phyloP scores from a whole-genome alignment of 495 filamentous ascomycete species.

The Tetracladium marchalianum region DNA sequence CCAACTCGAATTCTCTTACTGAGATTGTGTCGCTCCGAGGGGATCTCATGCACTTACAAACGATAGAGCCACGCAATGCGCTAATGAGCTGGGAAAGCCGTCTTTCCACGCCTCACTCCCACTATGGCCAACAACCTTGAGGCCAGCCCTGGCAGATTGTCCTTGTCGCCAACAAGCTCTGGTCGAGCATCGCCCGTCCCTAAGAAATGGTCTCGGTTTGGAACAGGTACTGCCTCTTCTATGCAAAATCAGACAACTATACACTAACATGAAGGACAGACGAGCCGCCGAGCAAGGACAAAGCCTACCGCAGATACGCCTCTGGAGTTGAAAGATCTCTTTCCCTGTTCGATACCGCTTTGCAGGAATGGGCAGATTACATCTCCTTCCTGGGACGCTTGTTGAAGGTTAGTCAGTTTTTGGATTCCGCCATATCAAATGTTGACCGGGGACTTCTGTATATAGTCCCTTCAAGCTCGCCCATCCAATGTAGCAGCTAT shows the following conservation, averaged over 20 bases:
- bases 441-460: slow-evolving; percentile 3
- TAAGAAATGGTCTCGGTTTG: slow-evolving; percentile 46
- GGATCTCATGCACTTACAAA: too few relatives aligned
- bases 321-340: slow-evolving; percentile 79
- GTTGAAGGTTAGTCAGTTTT: slow-evolving; percentile 56
- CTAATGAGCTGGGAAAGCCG: too few relatives aligned
- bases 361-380: slow-evolving; percentile 99
- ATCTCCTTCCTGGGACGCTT: slow-evolving; percentile 92
- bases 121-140: slow-evolving; percentile 44
- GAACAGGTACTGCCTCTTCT: slow-evolving; percentile 27
- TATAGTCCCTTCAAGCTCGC: slow-evolving; percentile 78
- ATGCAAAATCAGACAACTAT: too few relatives aligned
- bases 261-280: slow-evolving; percentile 27
- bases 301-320: slow-evolving; percentile 84
- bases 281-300: slow-evolving; percentile 71
- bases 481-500: slow-evolving; percentile 51
- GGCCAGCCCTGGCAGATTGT: slow-evolving; percentile 51
- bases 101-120: slow-evolving; percentile 5
- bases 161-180: slow-evolving; percentile 67
- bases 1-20: too few relatives aligned
- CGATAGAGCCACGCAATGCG: too few relatives aligned
- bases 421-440: not conserved
- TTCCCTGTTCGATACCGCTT: slow-evolving; percentile 79
- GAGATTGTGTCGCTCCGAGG: too few relatives aligned
- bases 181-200: slow-evolving; percentile 61